phyloP scores from a whole-genome alignment of 768 basidiomycete genomes.

The Hericium erinaceus region DNA sequence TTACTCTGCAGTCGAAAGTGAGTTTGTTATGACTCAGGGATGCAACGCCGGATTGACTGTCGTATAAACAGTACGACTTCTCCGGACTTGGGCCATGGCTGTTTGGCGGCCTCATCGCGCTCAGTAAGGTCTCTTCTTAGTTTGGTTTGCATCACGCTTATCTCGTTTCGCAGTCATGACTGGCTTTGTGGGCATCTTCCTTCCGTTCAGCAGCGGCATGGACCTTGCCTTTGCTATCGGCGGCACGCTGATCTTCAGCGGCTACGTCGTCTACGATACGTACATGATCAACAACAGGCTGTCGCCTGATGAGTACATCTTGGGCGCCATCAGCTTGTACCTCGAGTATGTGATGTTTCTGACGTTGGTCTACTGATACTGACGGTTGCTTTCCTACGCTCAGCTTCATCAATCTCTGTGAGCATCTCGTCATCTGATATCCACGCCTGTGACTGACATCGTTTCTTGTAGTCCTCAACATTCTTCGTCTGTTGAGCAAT shows the following conservation, averaged over 20 bases:
- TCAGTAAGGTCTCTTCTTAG: conserved; percentile 37
- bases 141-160: not conserved
- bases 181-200: conserved; percentile 72
- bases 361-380: conserved; percentile 14
- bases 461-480: conserved; percentile 47
- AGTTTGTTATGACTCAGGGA: conserved; percentile 4
- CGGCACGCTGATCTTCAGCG: conserved; percentile 79
- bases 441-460: not conserved
- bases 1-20: conserved; percentile 92
- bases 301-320: conserved; percentile 88
- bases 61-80: conserved; percentile 71
- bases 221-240: conserved; percentile 75
- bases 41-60: not conserved
- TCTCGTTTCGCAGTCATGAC: conserved; percentile 48
- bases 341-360: conserved; percentile 39
- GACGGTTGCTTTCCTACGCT: conserved; percentile 10
- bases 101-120: conserved; percentile 73
- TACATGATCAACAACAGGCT: conserved; percentile 81
- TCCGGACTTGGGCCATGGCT: conserved; percentile 87
- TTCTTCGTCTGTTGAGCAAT: conserved; percentile 71
- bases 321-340: conserved; percentile 89
- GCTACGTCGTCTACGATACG: conserved; percentile 88
- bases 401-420: conserved; percentile 66
- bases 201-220: conserved; percentile 76
- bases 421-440: not conserved